phyloP scores from a whole-genome alignment of 352 stramenopile species.

The Globisporangium irregulare region DNA sequence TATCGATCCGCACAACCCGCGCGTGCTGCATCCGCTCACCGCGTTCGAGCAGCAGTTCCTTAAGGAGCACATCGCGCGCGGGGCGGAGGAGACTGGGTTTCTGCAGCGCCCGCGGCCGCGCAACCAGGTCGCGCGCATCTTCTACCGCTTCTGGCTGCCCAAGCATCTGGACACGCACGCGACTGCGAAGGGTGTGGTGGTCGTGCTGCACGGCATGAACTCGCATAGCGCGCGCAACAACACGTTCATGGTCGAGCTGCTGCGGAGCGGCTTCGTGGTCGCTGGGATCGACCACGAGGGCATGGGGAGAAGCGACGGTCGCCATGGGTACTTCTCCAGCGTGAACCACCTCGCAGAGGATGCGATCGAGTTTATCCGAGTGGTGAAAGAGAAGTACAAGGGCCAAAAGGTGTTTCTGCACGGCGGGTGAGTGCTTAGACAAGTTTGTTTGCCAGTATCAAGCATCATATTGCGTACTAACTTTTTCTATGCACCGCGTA shows the following conservation, averaged over 20 bases:
- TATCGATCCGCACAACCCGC: conserved; percentile 46
- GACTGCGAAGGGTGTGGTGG: conserved; percentile 44
- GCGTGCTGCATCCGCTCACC: conserved; percentile 34
- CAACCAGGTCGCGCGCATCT: conserved; percentile 43
- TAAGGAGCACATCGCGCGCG: conserved; percentile 35
- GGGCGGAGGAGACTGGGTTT: conserved; percentile 49
- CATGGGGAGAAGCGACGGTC: conserved; percentile 71
- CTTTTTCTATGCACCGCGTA: not conserved
- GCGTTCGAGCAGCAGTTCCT: conserved; percentile 56
- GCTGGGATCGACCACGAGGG: conserved; percentile 68
- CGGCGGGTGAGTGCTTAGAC: conserved; percentile 40
- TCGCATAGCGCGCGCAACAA: conserved; percentile 79
- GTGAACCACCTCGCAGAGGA: conserved; percentile 61
- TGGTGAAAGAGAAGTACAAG: conserved; percentile 60
- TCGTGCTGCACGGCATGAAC: conserved; percentile 76
- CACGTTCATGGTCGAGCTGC: conserved; percentile 65
- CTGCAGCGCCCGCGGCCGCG: conserved; percentile 37
- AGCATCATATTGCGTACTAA: not conserved
- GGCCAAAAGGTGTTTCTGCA: conserved; percentile 68
- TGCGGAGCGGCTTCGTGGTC: conserved; percentile 62
- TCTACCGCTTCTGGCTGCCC: conserved; percentile 74
- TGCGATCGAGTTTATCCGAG: conserved; percentile 54
- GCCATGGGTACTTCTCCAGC: conserved; percentile 74
- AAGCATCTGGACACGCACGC: conserved; percentile 31
- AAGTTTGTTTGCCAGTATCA: not conserved